Evolutionary conservation across 2,329 filamentous ascomycete genomes (phyloP).

Genomic region (Tolypocladium capitatum): DNA sequence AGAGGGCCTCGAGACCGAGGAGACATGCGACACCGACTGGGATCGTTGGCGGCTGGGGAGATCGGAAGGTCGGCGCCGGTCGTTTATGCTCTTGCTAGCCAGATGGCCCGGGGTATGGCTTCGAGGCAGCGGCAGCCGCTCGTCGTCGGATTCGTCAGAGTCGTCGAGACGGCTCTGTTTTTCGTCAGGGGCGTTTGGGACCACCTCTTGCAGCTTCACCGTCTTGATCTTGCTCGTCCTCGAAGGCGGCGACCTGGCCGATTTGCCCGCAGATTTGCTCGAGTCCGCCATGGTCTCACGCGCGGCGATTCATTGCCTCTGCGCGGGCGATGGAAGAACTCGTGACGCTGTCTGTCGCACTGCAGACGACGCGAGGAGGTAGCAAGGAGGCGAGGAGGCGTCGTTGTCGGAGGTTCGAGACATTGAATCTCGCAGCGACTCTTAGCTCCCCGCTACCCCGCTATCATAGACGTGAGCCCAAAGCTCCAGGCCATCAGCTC

Average conservation of each 20-base stretch:
- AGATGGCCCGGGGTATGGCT: slow-evolving; percentile 52
- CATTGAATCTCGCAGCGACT: not conserved
- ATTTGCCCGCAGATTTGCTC: slow-evolving; percentile 17
- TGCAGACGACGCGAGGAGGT: not conserved
- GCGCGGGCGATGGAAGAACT: not conserved
- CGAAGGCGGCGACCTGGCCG: slow-evolving; percentile 17
- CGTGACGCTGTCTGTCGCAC: not conserved
- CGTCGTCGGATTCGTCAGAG: slow-evolving; percentile 21
- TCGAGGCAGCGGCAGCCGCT: slow-evolving; percentile 29
- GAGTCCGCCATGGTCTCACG: slow-evolving; percentile 30
- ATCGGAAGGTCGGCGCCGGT: slow-evolving; percentile 37
- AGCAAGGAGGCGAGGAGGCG: not conserved
- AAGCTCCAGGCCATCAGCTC: not conserved
- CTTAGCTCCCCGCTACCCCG: not conserved
- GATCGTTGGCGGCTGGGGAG: slow-evolving; percentile 40
- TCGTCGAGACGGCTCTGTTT: slow-evolving; percentile 12
- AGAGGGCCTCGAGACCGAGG: slow-evolving; percentile 14
- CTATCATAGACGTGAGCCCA: not conserved
- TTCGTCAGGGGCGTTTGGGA: slow-evolving; percentile 14
- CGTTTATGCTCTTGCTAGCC: slow-evolving; percentile 40
- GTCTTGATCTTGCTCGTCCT: slow-evolving; percentile 14
- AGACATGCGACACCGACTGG: slow-evolving; percentile 31
- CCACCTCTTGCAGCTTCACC: slow-evolving; percentile 41
- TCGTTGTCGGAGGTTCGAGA: not conserved
- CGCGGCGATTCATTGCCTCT: slow-evolving; percentile 17